A percentile compares a stretch with the other conserved stretches of the same genome.
These are phyloP conservation scores for Kazachstania martiniae DNA, from an alignment of 805 yeast species.

Conservation along the genomic window DNA sequence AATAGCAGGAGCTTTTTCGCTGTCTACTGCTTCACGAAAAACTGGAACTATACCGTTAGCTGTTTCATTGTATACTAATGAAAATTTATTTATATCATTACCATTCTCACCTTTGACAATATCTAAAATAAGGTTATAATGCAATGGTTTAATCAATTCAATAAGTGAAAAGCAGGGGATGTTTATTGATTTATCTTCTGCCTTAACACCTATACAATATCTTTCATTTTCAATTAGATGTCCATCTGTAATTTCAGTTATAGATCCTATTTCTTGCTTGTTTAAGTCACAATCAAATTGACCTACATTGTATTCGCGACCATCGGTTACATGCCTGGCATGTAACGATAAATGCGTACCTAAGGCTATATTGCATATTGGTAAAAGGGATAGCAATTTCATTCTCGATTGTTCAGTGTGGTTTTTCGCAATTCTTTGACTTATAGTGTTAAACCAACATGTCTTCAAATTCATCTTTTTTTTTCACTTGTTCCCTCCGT, in stretches of 20 bases:
- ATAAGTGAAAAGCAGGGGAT: conserved; percentile 17
- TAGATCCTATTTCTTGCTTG: no score
- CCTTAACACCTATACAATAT: conserved; percentile 15
- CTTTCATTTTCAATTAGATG: conserved; percentile 2
- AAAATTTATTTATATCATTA: conserved; percentile 10
- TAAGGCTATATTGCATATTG: not conserved
- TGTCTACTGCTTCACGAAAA: conserved; percentile 9
- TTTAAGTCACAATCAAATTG: no score
- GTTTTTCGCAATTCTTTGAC: no score
- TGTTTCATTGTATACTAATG: conserved; percentile 10
- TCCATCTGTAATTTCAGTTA: no score
- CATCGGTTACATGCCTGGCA: no score
- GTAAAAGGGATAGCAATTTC: not conserved
- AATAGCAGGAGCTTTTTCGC: conserved; percentile 14
- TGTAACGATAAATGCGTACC: not conserved
- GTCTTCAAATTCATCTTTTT: no score
- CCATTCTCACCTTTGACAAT: conserved; percentile 6
- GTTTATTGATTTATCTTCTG: conserved; percentile 3
- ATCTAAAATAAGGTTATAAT: conserved; percentile 16
- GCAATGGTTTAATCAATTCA: conserved; percentile 14
- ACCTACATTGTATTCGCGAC: no score
- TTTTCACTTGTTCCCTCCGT: no score
- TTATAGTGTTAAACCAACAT: no score
- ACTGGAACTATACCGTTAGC: conserved; percentile 12
- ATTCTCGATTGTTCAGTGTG: not conserved